Evolutionary conservation across 2,329 filamentous ascomycete genomes (phyloP).

Genomic region (Samsoniella hepiali): DNA sequence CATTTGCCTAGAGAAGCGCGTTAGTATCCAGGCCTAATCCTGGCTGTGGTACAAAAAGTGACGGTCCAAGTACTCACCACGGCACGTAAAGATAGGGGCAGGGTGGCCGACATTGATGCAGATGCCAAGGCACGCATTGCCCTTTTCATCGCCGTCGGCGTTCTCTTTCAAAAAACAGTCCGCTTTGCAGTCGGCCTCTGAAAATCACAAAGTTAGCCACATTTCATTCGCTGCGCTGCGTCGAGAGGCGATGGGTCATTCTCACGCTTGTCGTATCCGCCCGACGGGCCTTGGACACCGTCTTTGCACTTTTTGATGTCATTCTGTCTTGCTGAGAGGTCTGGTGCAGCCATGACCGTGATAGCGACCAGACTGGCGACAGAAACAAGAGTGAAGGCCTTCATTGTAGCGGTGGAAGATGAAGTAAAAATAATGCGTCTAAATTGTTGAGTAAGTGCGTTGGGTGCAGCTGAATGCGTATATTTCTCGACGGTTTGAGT

Average conservation of each 20-base stretch:
- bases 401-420: not conserved
- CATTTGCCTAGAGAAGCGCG: not conserved
- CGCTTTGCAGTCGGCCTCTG: not conserved
- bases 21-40: not conserved
- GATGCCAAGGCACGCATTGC: slow-evolving; percentile 1
- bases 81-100: not conserved
- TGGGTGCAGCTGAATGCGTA: too few species aligned
- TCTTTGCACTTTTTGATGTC: not conserved
- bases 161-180: slow-evolving; percentile 4
- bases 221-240: too few species aligned
- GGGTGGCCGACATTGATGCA: slow-evolving; percentile 1
- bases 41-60: not conserved
- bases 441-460: too few species aligned
- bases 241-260: not conserved
- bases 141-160: not conserved
- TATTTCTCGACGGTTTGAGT: too few species aligned
- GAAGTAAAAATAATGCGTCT: not conserved
- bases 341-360: not conserved
- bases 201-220: not conserved
- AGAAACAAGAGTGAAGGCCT: slow-evolving; percentile 42
- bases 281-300: not conserved
- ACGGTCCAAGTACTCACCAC: not conserved
- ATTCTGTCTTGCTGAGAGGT: not conserved
- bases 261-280: slow-evolving; percentile 1
- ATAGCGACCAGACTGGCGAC: not conserved